These are phyloP conservation scores for Haplosporangium gracile DNA, from an alignment of 192 early-diverging fungal species.

Conservation along the genomic window DNA sequence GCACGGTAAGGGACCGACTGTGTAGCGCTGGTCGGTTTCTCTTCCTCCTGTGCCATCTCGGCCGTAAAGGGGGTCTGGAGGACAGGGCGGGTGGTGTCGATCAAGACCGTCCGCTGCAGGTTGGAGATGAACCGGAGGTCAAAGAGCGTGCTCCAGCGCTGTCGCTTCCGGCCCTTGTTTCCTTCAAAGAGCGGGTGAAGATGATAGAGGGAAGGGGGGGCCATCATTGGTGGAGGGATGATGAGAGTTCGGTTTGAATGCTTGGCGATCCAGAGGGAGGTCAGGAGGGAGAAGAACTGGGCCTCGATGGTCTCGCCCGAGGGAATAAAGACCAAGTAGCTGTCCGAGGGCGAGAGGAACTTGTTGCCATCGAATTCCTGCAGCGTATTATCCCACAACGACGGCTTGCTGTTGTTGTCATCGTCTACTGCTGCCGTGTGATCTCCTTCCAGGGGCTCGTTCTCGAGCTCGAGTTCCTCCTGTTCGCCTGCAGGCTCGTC, in stretches of 20 bases:
- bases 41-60: constrained; percentile 44
- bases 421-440: background rate
- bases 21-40: constrained; percentile 18
- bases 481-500: constrained; percentile 2
- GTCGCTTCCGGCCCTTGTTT: constrained; percentile 30
- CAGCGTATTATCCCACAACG: constrained; percentile 4
- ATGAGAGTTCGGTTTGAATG: constrained; percentile 49
- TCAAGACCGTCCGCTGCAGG: constrained; percentile 12
- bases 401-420: background rate
- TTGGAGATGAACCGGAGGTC: constrained; percentile 18
- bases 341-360: constrained; percentile 16
- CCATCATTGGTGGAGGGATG: constrained; percentile 45
- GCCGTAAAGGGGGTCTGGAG: constrained; percentile 39
- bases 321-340: constrained; percentile 42
- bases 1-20: constrained; percentile 16
- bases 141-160: constrained; percentile 47
- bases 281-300: constrained; percentile 39
- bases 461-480: background rate
- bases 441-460: background rate
- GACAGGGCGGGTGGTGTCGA: constrained; percentile 32
- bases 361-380: constrained; percentile 32
- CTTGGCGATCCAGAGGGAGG: constrained; percentile 51
- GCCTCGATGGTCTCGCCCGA: constrained; percentile 50
- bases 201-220: constrained; percentile 30
- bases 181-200: constrained; percentile 33